Evolutionary conservation across 1,139 yeast genomes (phyloP).

Genomic region (Debaryomyces robertsiae): DNA sequence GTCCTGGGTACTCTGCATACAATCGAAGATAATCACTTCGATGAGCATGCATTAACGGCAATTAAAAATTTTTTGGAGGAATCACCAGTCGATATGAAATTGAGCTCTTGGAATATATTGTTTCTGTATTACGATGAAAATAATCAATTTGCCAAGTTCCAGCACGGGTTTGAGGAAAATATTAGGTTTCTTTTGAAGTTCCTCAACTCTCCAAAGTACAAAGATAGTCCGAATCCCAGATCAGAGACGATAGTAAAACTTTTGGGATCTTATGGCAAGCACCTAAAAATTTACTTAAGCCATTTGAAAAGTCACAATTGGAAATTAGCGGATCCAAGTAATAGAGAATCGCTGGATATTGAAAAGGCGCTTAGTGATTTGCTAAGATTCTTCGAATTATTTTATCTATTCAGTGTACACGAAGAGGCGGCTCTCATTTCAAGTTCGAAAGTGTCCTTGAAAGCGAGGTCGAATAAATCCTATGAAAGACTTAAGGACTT

Average conservation of each 20-base stretch:
- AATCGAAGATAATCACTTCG: conserved; percentile 13
- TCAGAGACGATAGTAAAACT: conserved; percentile 28
- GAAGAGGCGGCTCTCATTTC: conserved; percentile 53
- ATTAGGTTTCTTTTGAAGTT: conserved; percentile 31
- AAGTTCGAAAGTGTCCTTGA: conserved; percentile 32
- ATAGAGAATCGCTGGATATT: background rate
- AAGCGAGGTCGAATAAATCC: conserved; percentile 30
- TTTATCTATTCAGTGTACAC: conserved; percentile 48
- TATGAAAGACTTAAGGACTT: conserved; percentile 54
- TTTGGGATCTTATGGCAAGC: conserved; percentile 37
- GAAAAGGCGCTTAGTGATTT: conserved; percentile 19
- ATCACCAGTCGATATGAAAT: conserved; percentile 67
- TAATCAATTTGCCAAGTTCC: conserved; percentile 42
- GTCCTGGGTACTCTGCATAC: conserved; percentile 4
- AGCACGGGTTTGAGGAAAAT: conserved; percentile 58
- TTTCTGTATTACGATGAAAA: conserved; percentile 58
- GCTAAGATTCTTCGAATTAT: conserved; percentile 36
- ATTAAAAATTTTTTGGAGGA: conserved; percentile 59
- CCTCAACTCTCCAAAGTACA: conserved; percentile 19
- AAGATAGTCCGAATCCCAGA: conserved; percentile 17
- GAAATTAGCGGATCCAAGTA: conserved; percentile 18
- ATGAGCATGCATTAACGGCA: conserved; percentile 37
- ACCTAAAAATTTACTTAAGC: conserved; percentile 25
- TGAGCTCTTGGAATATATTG: conserved; percentile 77
- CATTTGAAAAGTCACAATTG: conserved; percentile 24